Conservation (phyloP, 2,329 filamentous ascomycete genomes). For the Pseudopyrenochaeta lycopersici region DNA sequence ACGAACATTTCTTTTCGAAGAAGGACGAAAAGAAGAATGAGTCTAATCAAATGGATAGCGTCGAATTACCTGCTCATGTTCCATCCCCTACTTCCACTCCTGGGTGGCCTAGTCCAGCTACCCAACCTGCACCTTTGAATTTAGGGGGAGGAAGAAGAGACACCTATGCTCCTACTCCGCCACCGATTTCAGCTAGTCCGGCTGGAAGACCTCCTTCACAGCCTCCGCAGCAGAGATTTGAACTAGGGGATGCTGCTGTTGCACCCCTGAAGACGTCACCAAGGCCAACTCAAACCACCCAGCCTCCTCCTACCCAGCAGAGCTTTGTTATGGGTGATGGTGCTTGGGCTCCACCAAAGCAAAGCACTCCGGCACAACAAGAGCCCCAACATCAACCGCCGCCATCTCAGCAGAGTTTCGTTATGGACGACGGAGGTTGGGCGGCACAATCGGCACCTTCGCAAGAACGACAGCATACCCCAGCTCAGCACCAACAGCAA, state of each 20-base stretch:
- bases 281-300: slow-evolving; percentile 20
- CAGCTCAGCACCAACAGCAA: slow-evolving; percentile 18
- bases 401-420: slow-evolving; percentile 19
- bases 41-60: slow-evolving; percentile 32
- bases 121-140: slow-evolving; percentile 24
- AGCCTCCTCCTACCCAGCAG: slow-evolving; percentile 23
- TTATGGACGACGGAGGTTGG: slow-evolving; percentile 26
- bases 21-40: slow-evolving; percentile 23
- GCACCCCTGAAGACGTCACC: slow-evolving; percentile 27
- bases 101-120: slow-evolving; percentile 44
- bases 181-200: slow-evolving; percentile 28
- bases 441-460: slow-evolving; percentile 5
- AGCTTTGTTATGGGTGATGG: slow-evolving; percentile 35
- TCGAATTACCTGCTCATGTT: slow-evolving; percentile 38
- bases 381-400: slow-evolving; percentile 26
- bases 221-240: slow-evolving; percentile 27
- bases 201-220: slow-evolving; percentile 21
- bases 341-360: slow-evolving; percentile 24
- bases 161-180: slow-evolving; percentile 44
- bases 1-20: slow-evolving; percentile 46
- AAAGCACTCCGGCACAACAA: slow-evolving; percentile 23
- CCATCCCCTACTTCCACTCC: slow-evolving; percentile 36
- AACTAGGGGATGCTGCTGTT: slow-evolving; percentile 30
- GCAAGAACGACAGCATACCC: slow-evolving; percentile 17
- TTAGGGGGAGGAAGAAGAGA: slow-evolving; percentile 22